Percentiles rank a stretch among this genome's conserved stretches.
These are phyloP conservation scores for Leccinum pellstonianum DNA, from an alignment of 768 basidiomycete genomes.

Conservation along the genomic window DNA sequence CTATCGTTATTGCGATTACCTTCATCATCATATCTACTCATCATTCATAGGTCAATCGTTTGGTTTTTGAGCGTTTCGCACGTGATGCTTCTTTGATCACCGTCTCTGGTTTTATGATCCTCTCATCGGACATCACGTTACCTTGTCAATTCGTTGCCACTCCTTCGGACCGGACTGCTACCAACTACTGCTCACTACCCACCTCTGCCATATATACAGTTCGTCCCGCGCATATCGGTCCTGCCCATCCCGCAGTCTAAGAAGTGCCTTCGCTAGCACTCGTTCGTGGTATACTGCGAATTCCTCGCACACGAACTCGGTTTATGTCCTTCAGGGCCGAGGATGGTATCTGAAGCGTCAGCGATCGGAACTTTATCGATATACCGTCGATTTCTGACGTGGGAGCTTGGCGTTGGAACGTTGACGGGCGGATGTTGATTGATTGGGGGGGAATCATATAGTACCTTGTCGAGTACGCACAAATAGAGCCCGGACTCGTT, in stretches of 20 bases:
- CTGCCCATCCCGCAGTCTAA: conserved; percentile 77
- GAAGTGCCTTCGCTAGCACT: conserved; percentile 91
- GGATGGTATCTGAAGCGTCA: conserved; percentile 95
- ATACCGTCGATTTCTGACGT: conserved; percentile 95
- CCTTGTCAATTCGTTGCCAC: conserved; percentile 2
- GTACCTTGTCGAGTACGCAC: conserved; percentile 44
- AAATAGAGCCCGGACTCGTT: conserved; percentile 97
- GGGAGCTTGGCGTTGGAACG: conserved; percentile 59
- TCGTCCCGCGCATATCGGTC: conserved; percentile 87
- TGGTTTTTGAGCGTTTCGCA: not conserved
- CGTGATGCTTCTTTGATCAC: not conserved
- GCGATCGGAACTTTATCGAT: conserved; percentile 81
- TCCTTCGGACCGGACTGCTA: conserved; percentile 23
- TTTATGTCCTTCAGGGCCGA: conserved; percentile 80
- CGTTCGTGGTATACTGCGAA: conserved; percentile 90
- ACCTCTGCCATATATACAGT: no score
- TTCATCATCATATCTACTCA: conserved; percentile 46
- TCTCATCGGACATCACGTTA: conserved; percentile 13
- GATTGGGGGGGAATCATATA: conserved; percentile 27
- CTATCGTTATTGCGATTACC: conserved; percentile 59
- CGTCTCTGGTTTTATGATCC: not conserved
- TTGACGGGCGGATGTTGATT: conserved; percentile 50
- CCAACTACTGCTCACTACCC: conserved; percentile 10
- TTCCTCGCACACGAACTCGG: conserved; percentile 86
- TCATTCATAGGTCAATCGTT: conserved; percentile 23